These are phyloP conservation scores for Aspergillus udagawae DNA, from an alignment of 2,329 filamentous ascomycete genomes.

Conservation along the genomic window DNA sequence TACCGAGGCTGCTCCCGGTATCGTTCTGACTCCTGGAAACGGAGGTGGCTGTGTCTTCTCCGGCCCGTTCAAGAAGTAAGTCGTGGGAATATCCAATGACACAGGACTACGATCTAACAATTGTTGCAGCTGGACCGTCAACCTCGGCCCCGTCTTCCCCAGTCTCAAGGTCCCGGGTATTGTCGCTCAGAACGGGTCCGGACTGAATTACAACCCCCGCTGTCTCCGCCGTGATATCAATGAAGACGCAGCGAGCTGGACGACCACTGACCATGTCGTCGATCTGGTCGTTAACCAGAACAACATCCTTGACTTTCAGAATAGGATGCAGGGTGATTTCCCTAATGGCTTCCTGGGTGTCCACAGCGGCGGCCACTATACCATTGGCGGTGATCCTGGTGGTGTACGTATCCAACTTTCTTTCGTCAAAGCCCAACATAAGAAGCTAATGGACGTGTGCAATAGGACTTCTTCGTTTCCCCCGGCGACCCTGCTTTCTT, in stretches of 20 bases:
- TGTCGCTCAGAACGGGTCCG: slow-evolving; percentile 12
- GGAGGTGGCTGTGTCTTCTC: slow-evolving; percentile 29
- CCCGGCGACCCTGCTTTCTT: slow-evolving; percentile 45
- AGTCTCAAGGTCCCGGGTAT: slow-evolving; percentile 13
- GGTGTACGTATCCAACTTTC: slow-evolving; percentile 11
- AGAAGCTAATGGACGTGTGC: background rate
- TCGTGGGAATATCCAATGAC: background rate
- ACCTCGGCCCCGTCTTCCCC: slow-evolving; percentile 26
- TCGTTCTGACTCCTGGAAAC: slow-evolving; percentile 36
- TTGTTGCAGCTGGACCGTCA: slow-evolving; percentile 21
- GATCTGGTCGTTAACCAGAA: slow-evolving; percentile 16
- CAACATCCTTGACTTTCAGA: slow-evolving; percentile 22
- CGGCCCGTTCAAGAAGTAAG: slow-evolving; percentile 33
- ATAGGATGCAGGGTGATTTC: slow-evolving; percentile 17
- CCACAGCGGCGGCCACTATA: slow-evolving; percentile 46
- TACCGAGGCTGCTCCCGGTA: slow-evolving; percentile 30
- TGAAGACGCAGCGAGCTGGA: slow-evolving; percentile 14
- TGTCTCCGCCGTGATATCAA: slow-evolving; percentile 28
- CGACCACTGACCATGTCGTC: slow-evolving; percentile 14
- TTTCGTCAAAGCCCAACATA: background rate
- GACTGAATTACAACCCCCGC: slow-evolving; percentile 28
- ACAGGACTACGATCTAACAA: background rate
- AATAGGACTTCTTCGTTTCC: slow-evolving; percentile 39
- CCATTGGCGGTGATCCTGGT: slow-evolving; percentile 43
- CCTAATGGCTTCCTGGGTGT: slow-evolving; percentile 37